Evolutionary conservation across 2,329 filamentous ascomycete genomes (phyloP), one percentile per base, ranked within the genome.

Genomic region (Helminthosporium solani): DNA sequence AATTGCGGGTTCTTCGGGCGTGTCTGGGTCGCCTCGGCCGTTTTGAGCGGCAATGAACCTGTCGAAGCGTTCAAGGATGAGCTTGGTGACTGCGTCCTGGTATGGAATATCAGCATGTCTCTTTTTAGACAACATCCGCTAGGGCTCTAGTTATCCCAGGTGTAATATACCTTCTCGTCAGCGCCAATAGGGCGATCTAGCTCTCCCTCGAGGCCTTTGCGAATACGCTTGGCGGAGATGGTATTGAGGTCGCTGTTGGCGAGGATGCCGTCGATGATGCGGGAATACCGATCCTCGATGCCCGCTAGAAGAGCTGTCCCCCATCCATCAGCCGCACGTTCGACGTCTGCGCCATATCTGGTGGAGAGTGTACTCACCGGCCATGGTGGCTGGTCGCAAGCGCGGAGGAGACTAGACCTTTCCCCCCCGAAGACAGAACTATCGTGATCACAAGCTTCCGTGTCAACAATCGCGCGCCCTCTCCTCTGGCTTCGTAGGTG

Each of bases 181-280:
- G 28, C 28, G 12, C 9, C 14, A n/a, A 31, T 31, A n/a, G 8
- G 9, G 28, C 28, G 28, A 12, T 79, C 76, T 42, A 85, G 76
- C 49, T 71, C 72, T 58, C 80, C 80, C 62, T 85, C 81, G 33
- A 86, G 72, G 21, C 79, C 80, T 66, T 81, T 83, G 54, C 82
- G 79, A 66, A 86, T 84, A 57, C 77, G 75, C 71, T 86, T 86
- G 49, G 81, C 81, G 28, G 83, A 84, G 53, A 86, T 79, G 43
- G 80, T 84, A 53, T 81, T 80, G 23, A 86, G 72, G 58, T 86
- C 82, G 61, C 80, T 81, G 44, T 70, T 70, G 35, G 75, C 75
- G 40, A 86, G 73, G 56, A 86, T 85, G 25, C 74, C 72, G 66
- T 86, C 83, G 57, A 86, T 85, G 64, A 85, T 82, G 57, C 70